These are phyloP conservation scores for Quercus variabilis DNA, from an alignment of 306 rosid species.

Conservation along the genomic window DNA sequence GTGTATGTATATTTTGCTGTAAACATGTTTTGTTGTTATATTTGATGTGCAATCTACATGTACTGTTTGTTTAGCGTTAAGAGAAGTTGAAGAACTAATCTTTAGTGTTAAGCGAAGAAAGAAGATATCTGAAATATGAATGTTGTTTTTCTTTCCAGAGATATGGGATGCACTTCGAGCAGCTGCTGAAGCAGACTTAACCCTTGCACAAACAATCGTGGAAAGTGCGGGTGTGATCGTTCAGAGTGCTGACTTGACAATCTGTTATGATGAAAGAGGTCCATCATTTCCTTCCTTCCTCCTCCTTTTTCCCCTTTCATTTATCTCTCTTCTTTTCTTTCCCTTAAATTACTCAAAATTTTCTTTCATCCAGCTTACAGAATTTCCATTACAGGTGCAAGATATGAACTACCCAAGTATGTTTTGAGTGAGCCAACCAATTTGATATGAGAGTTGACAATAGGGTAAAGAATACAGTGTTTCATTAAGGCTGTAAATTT, in stretches of 20 bases:
- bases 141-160: conserved; percentile 40
- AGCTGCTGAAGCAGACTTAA: conserved; percentile 88
- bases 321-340: background rate
- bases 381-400: conserved; percentile 64
- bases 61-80: background rate
- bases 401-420: conserved; percentile 93
- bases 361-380: background rate
- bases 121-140: background rate
- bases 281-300: background rate
- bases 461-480: conserved; percentile 24
- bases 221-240: conserved; percentile 95
- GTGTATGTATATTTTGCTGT: background rate
- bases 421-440: conserved; percentile 98
- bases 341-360: background rate
- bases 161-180: conserved; percentile 99
- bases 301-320: background rate
- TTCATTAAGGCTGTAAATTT: conserved; percentile 58
- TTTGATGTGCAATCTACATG: background rate
- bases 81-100: background rate
- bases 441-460: conserved; percentile 68
- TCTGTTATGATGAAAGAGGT: conserved; percentile 99
- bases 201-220: conserved; percentile 86
- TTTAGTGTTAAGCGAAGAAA: background rate
- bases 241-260: conserved; percentile 88
- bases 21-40: background rate